Base-by-base conservation (phyloP, 148 eudicot genomes). In the Dysphania ambrosioides region DNA sequence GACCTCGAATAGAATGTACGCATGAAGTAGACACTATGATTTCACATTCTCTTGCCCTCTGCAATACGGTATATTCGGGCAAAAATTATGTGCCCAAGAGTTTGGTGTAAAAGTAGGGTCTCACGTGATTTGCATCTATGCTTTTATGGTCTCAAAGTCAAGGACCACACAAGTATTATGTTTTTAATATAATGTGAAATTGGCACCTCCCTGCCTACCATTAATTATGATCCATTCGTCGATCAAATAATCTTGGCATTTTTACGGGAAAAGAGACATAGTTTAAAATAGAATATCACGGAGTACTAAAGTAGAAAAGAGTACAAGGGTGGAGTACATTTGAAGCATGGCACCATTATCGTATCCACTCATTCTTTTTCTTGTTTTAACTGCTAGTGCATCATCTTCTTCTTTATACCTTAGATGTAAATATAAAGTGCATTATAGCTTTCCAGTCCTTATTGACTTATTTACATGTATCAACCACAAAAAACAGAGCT, bases 11-110 rank as follows among this genome's bases (percentile, higher is more conserved):
- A 36, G 10, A 35, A 19, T 70, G 8, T 55, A 71, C 64, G 74
- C 74, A 56, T 71, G 74, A 57, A 56, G 64, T 71, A 29, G 74
- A 71, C 64, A 71, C 35, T 71, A 71, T 71, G 74, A 71, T 71
- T 71, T 71, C 74, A 56, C 64, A 56, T 71, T 71, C 74, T 40
- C 35, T 21, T 41, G 30, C 64, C 49, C 47, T 71, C 30, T 71
- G 63, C 36, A 55, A 56, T 56, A 71, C 73, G 73, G 41, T 70
- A 69, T 69, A 70, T 4, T 47, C 27, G 19, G 13, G 15, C 35
- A 18, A 12, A 19, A 29, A 30, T 38, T 35, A 67, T 59, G 16
- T 24, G 0, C 27, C 40, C 23, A 31, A 70, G 18, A 21, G 19
- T 31, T 53, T 6, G 23, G 74, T 36, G 16, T 47, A 55, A 59